Percentiles rank a stretch among this genome's conserved stretches.
Evolutionary conservation across 305 asterid species (phyloP).

Genomic region (Andrographis paniculata): DNA sequence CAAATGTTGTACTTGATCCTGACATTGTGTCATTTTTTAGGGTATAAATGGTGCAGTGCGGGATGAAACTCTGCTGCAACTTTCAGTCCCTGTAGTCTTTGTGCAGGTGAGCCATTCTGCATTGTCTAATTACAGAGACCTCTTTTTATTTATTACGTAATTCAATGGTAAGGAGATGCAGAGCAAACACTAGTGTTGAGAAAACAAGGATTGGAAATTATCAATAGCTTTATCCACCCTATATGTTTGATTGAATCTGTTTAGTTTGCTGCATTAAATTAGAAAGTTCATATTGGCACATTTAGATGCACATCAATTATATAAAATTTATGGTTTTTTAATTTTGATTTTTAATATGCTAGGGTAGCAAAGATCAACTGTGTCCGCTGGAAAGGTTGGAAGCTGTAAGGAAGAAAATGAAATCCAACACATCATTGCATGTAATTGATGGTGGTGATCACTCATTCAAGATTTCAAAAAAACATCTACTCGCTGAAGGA

Average conservation of each 20-base stretch:
- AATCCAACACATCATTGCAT: constrained; percentile 32
- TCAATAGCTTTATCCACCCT: neutral
- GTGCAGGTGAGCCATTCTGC: constrained; percentile 49
- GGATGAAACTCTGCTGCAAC: constrained; percentile 62
- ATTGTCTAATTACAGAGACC: constrained; percentile 1
- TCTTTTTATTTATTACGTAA: no score
- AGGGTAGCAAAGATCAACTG: constrained; percentile 87
- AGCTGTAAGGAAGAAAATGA: constrained; percentile 58
- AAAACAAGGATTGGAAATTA: neutral
- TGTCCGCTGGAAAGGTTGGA: constrained; percentile 64
- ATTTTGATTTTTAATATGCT: constrained; percentile 15
- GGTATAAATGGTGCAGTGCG: constrained; percentile 55
- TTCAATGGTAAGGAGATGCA: no score
- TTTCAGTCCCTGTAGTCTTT: constrained; percentile 58
- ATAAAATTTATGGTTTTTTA: neutral
- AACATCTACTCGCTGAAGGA: constrained; percentile 39
- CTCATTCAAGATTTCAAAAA: constrained; percentile 70
- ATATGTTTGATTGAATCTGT: no score
- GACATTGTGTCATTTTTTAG: constrained; percentile 23
- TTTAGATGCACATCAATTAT: no score
- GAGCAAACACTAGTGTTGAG: no score
- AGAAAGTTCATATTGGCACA: no score
- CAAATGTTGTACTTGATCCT: no score
- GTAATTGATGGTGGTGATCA: constrained; percentile 88
- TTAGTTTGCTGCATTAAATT: no score